Base-by-base conservation (phyloP, 208 protist species). In the Vickermania spadyakhi region DNA sequence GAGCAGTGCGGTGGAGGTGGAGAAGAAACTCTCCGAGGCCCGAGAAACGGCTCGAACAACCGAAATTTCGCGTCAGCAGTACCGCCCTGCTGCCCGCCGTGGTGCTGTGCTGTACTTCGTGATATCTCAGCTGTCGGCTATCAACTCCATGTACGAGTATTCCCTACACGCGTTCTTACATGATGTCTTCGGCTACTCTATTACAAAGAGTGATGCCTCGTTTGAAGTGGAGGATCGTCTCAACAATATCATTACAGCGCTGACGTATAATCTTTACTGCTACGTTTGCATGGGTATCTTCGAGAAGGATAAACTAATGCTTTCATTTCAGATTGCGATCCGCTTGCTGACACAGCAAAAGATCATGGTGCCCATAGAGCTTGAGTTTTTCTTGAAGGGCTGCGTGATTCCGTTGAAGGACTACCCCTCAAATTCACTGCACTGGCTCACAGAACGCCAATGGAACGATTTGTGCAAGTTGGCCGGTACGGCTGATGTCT, bases 111-210 rank as follows among this genome's bases (percentile, higher is more conserved):
- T 99, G 3, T 99, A 99, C 86, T 99, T 99, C 77, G 86, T 96
- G 52, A 98, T 99, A 65, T 86, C 86, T 0, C 81, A 91, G 62
- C 81, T 99, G 5, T 96, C 91, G 1, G 83, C 74, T 1, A 97
- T 99, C 68, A 98, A 98, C 72, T 79, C 86, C 51, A 99, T 99
- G 98, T 99, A 99, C 76, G 97, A 99, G 79, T 99, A 99, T 78
- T 99, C 98, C n/a, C 89, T 99, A 25, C 81, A 80, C 27, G 85
- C 98, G 21, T 99, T 98, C 66, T 66, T 98, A 49, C 77, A 96
- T 68, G 96, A 98, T 52, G 93, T 99, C 13, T 99, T 99, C 79
- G 83, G 86, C 22, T 91, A 95, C 60, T 97, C 96, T 23, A 96
- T 99, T 52, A 79, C 84, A 5, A 89, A 94, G 69, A 93, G 93